phyloP scores from a whole-genome alignment of 768 basidiomycete genomes.

The Phaffia tasmanica region DNA sequence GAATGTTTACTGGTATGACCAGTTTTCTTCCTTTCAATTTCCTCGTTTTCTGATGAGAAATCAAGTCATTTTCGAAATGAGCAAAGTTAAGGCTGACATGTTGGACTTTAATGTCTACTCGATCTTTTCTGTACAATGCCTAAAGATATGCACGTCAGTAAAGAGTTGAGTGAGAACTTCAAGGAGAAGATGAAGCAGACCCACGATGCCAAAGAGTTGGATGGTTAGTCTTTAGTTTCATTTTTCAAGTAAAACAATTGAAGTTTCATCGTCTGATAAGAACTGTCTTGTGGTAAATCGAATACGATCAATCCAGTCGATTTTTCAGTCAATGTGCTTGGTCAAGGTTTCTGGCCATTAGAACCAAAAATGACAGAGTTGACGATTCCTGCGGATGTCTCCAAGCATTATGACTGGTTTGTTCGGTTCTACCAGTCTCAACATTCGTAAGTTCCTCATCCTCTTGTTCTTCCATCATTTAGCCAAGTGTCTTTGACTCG shows the following conservation, averaged over 20 bases:
- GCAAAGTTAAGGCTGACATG: neutral
- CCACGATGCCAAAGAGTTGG: conserved; percentile 58
- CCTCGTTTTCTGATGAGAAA: no score
- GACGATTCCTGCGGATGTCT: conserved; percentile 75
- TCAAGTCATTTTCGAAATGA: neutral
- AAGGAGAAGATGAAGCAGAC: conserved; percentile 82
- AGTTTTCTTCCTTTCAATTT: neutral
- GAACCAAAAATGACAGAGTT: conserved; percentile 67
- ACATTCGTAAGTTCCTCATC: conserved; percentile 47
- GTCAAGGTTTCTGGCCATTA: conserved; percentile 92
- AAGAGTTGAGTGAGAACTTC: conserved; percentile 89
- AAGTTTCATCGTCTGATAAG: conserved; percentile 4
- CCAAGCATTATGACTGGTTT: conserved; percentile 80
- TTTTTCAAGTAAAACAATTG: neutral
- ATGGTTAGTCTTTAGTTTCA: conserved; percentile 33
- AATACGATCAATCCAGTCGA: conserved; percentile 46
- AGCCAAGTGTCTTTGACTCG: no score
- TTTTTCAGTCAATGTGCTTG: conserved; percentile 85
- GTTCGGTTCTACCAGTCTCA: conserved; percentile 84
- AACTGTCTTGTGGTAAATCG: neutral
- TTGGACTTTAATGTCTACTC: no score
- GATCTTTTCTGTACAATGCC: neutral
- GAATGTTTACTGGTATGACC: conserved; percentile 80
- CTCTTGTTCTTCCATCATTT: neutral
- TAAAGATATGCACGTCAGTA: conserved; percentile 84